Percentiles rank a stretch among this genome's conserved stretches.
Conservation (phyloP, 352 stramenopile genomes). For the Plasmopara halstedii region DNA sequence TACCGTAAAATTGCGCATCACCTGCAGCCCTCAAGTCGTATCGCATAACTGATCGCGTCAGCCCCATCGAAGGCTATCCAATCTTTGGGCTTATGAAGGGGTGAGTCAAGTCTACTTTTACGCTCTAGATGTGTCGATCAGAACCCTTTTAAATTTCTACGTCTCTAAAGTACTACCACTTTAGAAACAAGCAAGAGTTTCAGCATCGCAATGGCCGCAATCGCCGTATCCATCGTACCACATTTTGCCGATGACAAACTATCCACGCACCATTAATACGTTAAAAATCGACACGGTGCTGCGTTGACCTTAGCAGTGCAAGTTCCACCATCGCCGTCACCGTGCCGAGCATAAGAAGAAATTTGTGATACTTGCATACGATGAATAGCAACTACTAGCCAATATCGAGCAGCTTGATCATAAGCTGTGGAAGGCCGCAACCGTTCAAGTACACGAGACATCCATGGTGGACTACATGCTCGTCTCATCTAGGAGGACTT, state of each 20-base stretch:
- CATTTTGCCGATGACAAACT: slow-evolving; percentile 1
- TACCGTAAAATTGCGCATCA: no score
- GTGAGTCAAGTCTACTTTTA: no score
- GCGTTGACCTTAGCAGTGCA: slow-evolving; percentile 48
- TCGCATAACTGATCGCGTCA: no score
- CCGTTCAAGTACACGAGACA: slow-evolving; percentile 25
- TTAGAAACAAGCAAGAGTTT: no score
- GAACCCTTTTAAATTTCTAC: no score
- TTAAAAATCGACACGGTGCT: slow-evolving; percentile 35
- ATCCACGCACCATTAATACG: slow-evolving; percentile 3
- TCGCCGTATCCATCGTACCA: background rate
- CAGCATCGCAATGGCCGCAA: no score
- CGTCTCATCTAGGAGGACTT: no score
- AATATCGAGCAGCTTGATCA: slow-evolving; percentile 34
- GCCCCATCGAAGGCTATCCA: no score
- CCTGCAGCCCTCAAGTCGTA: no score
- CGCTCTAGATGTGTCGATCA: no score
- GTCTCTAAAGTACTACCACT: no score
- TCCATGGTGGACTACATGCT: slow-evolving; percentile 23
- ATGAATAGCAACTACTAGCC: slow-evolving; percentile 30
- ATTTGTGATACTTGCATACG: slow-evolving; percentile 27
- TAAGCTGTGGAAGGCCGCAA: slow-evolving; percentile 17
- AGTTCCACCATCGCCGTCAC: slow-evolving; percentile 59
- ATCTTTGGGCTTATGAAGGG: no score
- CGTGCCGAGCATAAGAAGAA: slow-evolving; percentile 58